Evolutionary conservation across 208 protist species (phyloP).

Genomic region (Trypanosoma caninum): DNA sequence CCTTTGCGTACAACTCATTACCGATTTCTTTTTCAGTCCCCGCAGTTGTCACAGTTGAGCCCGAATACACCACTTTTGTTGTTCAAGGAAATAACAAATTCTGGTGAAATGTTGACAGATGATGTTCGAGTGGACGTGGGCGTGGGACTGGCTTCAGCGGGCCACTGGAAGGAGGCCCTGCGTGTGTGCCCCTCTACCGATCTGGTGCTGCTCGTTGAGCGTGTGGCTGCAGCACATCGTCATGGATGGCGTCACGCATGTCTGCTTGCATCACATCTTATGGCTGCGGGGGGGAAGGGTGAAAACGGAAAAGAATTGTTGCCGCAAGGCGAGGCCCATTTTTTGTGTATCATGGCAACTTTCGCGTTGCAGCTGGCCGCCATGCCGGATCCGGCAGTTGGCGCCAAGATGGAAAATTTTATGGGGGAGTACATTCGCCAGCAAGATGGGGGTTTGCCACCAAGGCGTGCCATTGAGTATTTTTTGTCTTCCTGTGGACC

Average conservation of each 20-base stretch:
- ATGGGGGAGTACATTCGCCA: background rate
- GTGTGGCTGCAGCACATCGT: background rate
- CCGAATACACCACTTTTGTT: conserved; percentile 45
- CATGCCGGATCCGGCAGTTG: background rate
- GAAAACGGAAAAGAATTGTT: too few species aligned
- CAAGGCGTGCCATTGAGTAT: conserved; percentile 4
- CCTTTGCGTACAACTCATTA: conserved; percentile 39
- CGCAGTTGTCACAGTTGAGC: conserved; percentile 38
- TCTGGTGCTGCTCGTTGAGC: background rate
- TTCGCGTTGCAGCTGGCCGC: background rate
- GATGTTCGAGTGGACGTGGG: conserved; percentile 9
- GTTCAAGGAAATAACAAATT: conserved; percentile 20
- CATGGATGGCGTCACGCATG: conserved; percentile 15
- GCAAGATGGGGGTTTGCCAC: background rate
- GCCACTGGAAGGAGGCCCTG: conserved; percentile 12
- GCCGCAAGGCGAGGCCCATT: background rate
- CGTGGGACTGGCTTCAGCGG: background rate
- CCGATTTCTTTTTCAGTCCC: conserved; percentile 43
- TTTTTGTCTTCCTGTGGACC: conserved; percentile 5
- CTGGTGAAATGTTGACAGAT: background rate
- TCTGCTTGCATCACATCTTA: background rate
- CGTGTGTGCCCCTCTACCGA: background rate
- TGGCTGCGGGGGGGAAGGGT: too few species aligned
- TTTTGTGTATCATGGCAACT: background rate
- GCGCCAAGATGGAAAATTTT: background rate